Evolutionary conservation across 2,329 filamentous ascomycete genomes (phyloP).

Genomic region (Ophiostoma angusticollis): DNA sequence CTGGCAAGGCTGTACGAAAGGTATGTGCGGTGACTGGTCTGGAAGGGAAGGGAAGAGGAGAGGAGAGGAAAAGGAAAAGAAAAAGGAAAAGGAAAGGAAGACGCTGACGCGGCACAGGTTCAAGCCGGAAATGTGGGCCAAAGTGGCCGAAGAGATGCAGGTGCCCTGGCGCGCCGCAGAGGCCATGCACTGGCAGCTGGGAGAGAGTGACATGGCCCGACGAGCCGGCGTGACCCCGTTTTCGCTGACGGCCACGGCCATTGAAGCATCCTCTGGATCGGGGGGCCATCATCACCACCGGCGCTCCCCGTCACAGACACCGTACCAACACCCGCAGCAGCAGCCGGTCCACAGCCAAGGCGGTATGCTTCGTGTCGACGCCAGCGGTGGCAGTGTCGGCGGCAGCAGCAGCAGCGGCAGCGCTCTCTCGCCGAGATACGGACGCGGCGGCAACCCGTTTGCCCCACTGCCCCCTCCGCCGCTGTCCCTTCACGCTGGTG

Average conservation of each 20-base stretch:
- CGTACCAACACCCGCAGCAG: constrained; percentile 10
- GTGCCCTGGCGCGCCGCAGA: constrained; percentile 93
- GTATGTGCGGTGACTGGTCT: too few relatives aligned
- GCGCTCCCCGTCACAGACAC: constrained; percentile 23
- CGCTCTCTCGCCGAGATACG: constrained; percentile 31
- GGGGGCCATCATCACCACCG: constrained; percentile 19
- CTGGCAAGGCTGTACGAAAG: constrained; percentile 88
- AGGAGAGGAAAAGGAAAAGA: neutral
- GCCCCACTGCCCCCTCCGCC: constrained; percentile 10
- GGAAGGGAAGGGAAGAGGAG: neutral
- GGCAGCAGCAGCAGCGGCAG: constrained; percentile 16
- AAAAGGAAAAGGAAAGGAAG: constrained; percentile 2
- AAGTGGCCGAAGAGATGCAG: constrained; percentile 87
- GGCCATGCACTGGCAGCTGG: constrained; percentile 96
- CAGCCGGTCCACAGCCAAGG: constrained; percentile 22
- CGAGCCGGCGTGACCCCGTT: constrained; percentile 85
- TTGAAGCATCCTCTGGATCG: constrained; percentile 23
- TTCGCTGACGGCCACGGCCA: constrained; percentile 43
- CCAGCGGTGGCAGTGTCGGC: constrained; percentile 29
- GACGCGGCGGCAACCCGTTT: constrained; percentile 18
- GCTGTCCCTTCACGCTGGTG: constrained; percentile 8
- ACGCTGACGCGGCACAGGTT: constrained; percentile 59
- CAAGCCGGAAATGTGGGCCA: constrained; percentile 96
- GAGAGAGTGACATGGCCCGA: constrained; percentile 84
- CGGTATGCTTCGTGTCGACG: constrained; percentile 26